These are phyloP conservation scores for Hortiboletus campestris DNA, from an alignment of 768 basidiomycete genomes.

Conservation along the genomic window DNA sequence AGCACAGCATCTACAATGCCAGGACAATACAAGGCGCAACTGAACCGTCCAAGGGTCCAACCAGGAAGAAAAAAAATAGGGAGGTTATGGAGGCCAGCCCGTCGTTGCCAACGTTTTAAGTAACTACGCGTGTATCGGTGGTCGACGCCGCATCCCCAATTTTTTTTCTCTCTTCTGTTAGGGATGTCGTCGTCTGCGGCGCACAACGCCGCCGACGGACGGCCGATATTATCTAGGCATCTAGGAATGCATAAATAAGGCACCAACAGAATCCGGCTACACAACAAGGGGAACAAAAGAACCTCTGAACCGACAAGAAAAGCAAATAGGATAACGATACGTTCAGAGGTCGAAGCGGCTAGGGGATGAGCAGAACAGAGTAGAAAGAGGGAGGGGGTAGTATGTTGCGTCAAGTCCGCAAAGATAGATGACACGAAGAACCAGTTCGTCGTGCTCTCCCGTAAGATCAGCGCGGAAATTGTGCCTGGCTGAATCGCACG, in stretches of 20 bases:
- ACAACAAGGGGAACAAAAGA: conserved; percentile 8
- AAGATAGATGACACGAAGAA: conserved; percentile 29
- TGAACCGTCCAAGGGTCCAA: too few relatives aligned
- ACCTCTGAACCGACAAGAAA: background rate
- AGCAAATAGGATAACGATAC: conserved; percentile 5
- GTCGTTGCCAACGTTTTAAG: too few relatives aligned
- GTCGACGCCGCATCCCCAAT: too few relatives aligned
- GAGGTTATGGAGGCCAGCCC: too few relatives aligned
- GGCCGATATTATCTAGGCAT: conserved; percentile 15
- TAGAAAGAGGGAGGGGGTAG: conserved; percentile 9
- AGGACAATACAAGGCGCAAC: too few relatives aligned
- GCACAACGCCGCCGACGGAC: conserved; percentile 1
- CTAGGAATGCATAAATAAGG: conserved; percentile 24
- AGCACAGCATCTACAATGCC: too few relatives aligned
- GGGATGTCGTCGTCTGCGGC: background rate
- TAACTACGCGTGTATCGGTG: too few relatives aligned
- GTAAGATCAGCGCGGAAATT: conserved; percentile 74
- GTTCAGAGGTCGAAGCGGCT: background rate
- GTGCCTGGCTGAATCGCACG: conserved; percentile 55
- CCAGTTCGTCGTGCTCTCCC: conserved; percentile 87
- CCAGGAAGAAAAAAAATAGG: too few relatives aligned
- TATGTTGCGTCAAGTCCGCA: conserved; percentile 14
- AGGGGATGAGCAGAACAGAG: background rate
- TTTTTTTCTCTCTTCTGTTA: too few relatives aligned
- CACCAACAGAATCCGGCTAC: conserved; percentile 20